These are phyloP conservation scores for Neoboletus subvelutipes DNA, from an alignment of 768 basidiomycete genomes.

Conservation along the genomic window DNA sequence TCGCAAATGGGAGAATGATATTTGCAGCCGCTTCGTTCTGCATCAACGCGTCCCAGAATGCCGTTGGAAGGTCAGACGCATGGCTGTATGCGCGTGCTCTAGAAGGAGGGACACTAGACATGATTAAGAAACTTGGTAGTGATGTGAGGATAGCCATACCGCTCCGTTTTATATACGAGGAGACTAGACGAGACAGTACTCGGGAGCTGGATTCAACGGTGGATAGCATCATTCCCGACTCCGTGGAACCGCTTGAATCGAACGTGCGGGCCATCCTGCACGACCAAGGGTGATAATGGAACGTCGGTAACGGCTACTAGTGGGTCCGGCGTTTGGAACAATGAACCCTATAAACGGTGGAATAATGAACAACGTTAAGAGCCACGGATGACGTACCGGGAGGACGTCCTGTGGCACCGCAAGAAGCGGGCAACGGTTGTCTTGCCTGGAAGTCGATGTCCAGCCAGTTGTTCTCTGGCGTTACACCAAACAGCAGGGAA, in stretches of 20 bases:
- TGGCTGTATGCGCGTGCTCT: conserved; percentile 4
- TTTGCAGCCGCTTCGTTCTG: conserved; percentile 38
- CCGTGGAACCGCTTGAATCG: background rate
- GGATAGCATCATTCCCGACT: background rate
- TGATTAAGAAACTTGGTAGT: conserved; percentile 20
- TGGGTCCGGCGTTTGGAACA: background rate
- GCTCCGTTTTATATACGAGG: conserved; percentile 7
- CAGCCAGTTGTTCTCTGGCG: background rate
- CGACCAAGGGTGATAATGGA: conserved; percentile 6
- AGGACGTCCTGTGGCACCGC: conserved; percentile 1
- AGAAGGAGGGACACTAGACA: conserved; percentile 13
- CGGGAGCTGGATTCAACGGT: background rate
- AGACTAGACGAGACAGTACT: background rate
- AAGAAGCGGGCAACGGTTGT: background rate
- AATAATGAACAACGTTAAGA: conserved; percentile 1
- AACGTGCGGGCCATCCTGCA: conserved; percentile 22
- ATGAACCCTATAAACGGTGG: background rate
- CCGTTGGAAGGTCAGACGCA: conserved; percentile 17
- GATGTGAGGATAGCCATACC: conserved; percentile 5
- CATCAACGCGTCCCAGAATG: conserved; percentile 33
- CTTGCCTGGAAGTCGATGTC: too few species aligned
- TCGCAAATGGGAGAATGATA: conserved; percentile 41
- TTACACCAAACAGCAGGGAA: conserved; percentile 5
- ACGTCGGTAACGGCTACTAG: background rate
- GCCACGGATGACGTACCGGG: conserved; percentile 13